phyloP scores from a whole-genome alignment of 805 yeast species.

The Wickerhamomyces hampshirensis region DNA sequence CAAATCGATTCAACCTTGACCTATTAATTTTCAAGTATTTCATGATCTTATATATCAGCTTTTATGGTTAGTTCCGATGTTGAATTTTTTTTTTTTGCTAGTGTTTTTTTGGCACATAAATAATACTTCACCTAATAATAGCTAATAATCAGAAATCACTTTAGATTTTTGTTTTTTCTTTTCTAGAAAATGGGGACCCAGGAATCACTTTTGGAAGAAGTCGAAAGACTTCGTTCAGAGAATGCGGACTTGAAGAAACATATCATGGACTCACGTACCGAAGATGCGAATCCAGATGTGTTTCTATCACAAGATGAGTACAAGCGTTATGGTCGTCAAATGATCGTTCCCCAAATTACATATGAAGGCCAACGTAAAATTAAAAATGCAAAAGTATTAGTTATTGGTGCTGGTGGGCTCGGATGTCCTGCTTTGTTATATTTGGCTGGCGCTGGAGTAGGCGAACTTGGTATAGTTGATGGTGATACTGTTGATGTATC shows the following conservation, averaged over 20 bases:
- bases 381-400: slow-evolving; percentile 56
- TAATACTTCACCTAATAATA: too few species aligned
- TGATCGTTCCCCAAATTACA: slow-evolving; percentile 77
- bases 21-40: too few species aligned
- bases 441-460: slow-evolving; percentile 84
- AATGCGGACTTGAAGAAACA: slow-evolving; percentile 1
- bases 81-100: too few species aligned
- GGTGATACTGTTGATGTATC: slow-evolving; percentile 79
- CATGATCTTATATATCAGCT: too few species aligned
- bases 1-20: background rate
- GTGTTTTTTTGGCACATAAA: too few species aligned
- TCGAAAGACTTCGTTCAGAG: slow-evolving; percentile 3
- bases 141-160: too few species aligned
- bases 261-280: too few species aligned
- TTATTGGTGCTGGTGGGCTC: slow-evolving; percentile 95
- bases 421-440: slow-evolving; percentile 91
- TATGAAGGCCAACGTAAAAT: slow-evolving; percentile 52
- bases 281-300: background rate
- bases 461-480: slow-evolving; percentile 81
- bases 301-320: slow-evolving; percentile 56
- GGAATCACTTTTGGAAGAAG: background rate
- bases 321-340: slow-evolving; percentile 85
- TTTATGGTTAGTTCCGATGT: too few species aligned
- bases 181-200: background rate
- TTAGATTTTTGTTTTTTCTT: too few species aligned